These are phyloP conservation scores for Aspergillus flavus DNA, from an alignment of 2,329 filamentous ascomycete species.

Conservation along the genomic window DNA sequence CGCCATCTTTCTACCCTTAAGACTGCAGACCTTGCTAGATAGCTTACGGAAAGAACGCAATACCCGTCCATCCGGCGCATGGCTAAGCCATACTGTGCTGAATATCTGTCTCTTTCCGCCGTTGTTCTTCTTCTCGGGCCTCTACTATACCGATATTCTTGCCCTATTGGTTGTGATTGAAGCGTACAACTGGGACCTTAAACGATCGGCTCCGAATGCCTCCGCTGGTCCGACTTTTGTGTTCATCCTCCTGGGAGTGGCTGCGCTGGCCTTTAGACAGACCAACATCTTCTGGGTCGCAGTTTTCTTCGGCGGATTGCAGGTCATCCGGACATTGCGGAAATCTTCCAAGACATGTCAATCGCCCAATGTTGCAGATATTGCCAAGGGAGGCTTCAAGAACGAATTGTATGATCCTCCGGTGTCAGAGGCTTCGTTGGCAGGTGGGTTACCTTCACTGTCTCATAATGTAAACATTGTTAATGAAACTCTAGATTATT, in stretches of 20 bases:
- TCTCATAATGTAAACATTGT: neutral
- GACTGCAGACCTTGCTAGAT: conserved; percentile 59
- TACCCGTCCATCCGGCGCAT: conserved; percentile 32
- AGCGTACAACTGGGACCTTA: conserved; percentile 60
- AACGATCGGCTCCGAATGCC: conserved; percentile 30
- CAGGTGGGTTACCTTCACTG: conserved; percentile 43
- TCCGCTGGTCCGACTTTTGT: conserved; percentile 30
- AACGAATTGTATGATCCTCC: conserved; percentile 54
- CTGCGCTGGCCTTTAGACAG: conserved; percentile 78
- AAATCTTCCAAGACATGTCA: conserved; percentile 29
- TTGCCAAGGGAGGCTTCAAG: conserved; percentile 36
- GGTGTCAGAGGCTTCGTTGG: conserved; percentile 50
- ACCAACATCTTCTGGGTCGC: conserved; percentile 96
- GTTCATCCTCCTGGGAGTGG: conserved; percentile 61
- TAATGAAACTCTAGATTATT: conserved; percentile 46
- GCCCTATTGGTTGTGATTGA: conserved; percentile 76
- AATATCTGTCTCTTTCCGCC: conserved; percentile 86
- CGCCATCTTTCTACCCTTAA: conserved; percentile 45
- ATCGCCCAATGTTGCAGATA: conserved; percentile 30
- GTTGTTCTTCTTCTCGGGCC: conserved; percentile 90
- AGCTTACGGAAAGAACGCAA: conserved; percentile 40
- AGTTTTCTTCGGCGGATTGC: conserved; percentile 50
- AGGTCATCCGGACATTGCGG: conserved; percentile 41
- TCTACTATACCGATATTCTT: conserved; percentile 93
- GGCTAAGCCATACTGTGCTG: conserved; percentile 55